Base-by-base conservation (phyloP, 495 filamentous ascomycete species). In the Schizothecium vesticola region DNA sequence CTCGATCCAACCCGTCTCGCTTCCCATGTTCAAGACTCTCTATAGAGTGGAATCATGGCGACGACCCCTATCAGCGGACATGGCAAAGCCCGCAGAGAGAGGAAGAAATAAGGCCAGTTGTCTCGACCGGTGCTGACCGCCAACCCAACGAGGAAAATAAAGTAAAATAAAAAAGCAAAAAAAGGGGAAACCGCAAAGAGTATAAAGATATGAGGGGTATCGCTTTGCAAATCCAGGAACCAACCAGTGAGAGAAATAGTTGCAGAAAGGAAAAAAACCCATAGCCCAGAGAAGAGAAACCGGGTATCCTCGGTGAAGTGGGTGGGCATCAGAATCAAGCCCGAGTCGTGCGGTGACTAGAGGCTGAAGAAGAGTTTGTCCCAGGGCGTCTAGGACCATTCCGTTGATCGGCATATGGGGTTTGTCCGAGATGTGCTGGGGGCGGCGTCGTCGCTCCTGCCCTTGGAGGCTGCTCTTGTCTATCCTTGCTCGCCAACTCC, bases 221-320 rank as follows among this genome's bases (percentile, higher is more conserved):
- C 62, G 62, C 62, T 64, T 63, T 64, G 62, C 62, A 64, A 56
- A 31, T 64, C 62, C 62, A 56, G 28, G 62, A 51, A 51, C 43
- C 43, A 51, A 51, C 43, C 43, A 51, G 43, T 36, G 31, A 61
- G 60, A 31, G 22, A 61, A 61, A 61, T 21, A 31, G 61, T 23
- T 63, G 61, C 29, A 43, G 51, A 64, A 25, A 64, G 31, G 33
- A 56, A 64, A 28, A 9, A 64, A 63, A 55, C 24, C 22, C 23
- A 19, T 25, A 19, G 22, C 21, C 23, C 23, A 8, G 3, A 59
- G 13, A 26, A 59, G 26, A 59, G 13, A 59, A 19, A 3, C 12
- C 22, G 1, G 43, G 19, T 8, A 51, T 51, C 12, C 43, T 51
- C 43, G 43, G 43, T n/a, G 43, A n/a, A 51, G 43, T 5, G 43